These are phyloP conservation scores for Marchantia polymorpha DNA, from an alignment of 225 moss, liverwort and hornwort species.

Conservation along the genomic window DNA sequence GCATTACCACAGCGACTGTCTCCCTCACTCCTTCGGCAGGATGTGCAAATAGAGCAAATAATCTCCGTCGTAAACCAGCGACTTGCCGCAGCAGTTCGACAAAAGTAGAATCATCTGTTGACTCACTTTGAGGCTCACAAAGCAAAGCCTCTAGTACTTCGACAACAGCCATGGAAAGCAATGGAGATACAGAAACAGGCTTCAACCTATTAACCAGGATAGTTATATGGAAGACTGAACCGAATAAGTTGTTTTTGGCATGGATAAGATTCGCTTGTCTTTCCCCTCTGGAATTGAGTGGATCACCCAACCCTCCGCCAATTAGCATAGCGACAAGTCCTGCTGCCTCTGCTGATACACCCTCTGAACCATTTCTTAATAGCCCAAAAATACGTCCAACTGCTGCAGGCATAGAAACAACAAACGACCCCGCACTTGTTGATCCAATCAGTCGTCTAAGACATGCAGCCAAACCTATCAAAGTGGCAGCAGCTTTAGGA, in stretches of 20 bases:
- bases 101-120: conserved; percentile 68
- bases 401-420: conserved; percentile 77
- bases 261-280: conserved; percentile 73
- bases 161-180: conserved; percentile 86
- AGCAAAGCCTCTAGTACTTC: conserved; percentile 92
- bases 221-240: conserved; percentile 64
- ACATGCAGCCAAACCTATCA: conserved; percentile 80
- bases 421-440: conserved; percentile 69
- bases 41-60: conserved; percentile 88
- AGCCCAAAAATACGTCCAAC: conserved; percentile 73
- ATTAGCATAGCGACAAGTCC: conserved; percentile 80
- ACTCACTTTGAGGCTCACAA: conserved; percentile 89
- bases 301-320: conserved; percentile 74
- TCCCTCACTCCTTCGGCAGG: conserved; percentile 94
- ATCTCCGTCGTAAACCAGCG: conserved; percentile 73
- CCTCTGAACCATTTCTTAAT: conserved; percentile 82
- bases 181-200: conserved; percentile 69
- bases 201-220: conserved; percentile 75
- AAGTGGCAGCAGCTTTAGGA: conserved; percentile 86
- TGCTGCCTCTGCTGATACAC: conserved; percentile 78
- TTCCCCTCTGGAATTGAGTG: conserved; percentile 61
- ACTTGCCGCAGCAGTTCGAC: conserved; percentile 89
- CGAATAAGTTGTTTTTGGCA: conserved; percentile 71
- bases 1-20: conserved; percentile 91
- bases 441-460: conserved; percentile 84